Base-by-base conservation (phyloP, 2,329 filamentous ascomycete genomes). In the Tothia fuscella region DNA sequence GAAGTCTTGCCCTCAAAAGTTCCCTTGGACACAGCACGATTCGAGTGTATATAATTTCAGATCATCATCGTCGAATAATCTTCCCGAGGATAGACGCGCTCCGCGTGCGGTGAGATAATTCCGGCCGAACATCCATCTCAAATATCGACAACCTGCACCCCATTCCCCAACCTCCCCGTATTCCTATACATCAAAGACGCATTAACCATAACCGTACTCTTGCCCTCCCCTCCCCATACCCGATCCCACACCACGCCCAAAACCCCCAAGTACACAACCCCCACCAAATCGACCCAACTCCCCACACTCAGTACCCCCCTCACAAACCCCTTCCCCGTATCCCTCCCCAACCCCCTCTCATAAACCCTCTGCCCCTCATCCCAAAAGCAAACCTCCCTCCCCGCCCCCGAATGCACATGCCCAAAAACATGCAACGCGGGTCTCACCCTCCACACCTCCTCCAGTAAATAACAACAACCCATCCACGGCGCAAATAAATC, bases 391-490 rank as follows among this genome's bases (percentile, higher is more conserved):
- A 76, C 60, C 52, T 87, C 77, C 32, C 66, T 66, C 13, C 86
- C 87, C 34, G 81, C 73, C 6, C 76, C 82, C 53, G 72, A 81
- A 62, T 94, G 87, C 19, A 88, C 72, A 59, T 94, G 87, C 1
- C 86, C 87, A 56, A 91, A 93, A 36, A 93, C 72, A 58, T 93
- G 85, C 12, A 93, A 64, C 10, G 67, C 67, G 0, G 87, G 87
- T 47, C 74, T 77, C 9, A 86, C 76, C 26, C 81, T 74, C 77
- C 81, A 84, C 14, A 82, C 60, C 53, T 93, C 86, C 12, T 68
- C 61, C 5, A 89, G 68, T 5, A 93, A 69, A 43, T 74, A 71
- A 5, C 77, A 73, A 49, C 82, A 88, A 42, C 84, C 86, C 33
- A 86, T 63, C 3, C 70, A 76, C 58, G 66, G 55, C 60, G 75